Evolutionary conservation across 495 filamentous ascomycete genomes (phyloP), one percentile per base, ranked within the genome.

Genomic region (Amorphotheca resinae): DNA sequence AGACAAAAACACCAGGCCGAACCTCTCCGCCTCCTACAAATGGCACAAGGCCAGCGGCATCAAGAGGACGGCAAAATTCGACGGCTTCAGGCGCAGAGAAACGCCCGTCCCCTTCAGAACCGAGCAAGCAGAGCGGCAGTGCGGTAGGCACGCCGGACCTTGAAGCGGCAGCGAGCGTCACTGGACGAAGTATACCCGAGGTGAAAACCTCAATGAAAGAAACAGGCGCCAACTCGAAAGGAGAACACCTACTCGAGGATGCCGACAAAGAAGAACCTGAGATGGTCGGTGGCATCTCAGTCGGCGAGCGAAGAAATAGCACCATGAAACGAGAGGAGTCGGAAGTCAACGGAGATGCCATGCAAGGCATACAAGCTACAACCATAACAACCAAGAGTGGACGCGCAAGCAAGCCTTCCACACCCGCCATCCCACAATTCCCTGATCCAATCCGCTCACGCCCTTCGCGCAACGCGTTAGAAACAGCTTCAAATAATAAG

Each of bases 11-110:
- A 16, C 38, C 46, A 14, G 57, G 49, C 17, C 63, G 65, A 23
- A 54, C 38, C 18, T 72, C 68, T 14, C 69, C 69, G 2, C 64
- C 63, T 2, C 57, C 65, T 20, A 46, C 56, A 28, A 52, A 55
- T 57, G 40, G 38, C 37, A 57, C 61, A n/a, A 59, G 81, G 32
- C 76, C 80, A 12, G 69, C 73, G 28, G 73, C 78, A 2, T 76
- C 78, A 12, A 73, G 82, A 48, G 76, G 71, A 11, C 80, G 84
- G 45, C 79, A 85, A 50, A 81, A 73, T 48, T 76, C 77, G 1
- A 72, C 67, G 12, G 70, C 74, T 36, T 70, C 72, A 2, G 65
- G 53, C 14, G 52, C 64, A 21, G 69, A 80, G 53, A 61, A 57
- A 7, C 71, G 75, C 23, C 76, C 77, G 0, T 55, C 72, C 2